Evolutionary conservation across 192 early-diverging fungal species (phyloP).

Genomic region (Coemansia sp.): DNA sequence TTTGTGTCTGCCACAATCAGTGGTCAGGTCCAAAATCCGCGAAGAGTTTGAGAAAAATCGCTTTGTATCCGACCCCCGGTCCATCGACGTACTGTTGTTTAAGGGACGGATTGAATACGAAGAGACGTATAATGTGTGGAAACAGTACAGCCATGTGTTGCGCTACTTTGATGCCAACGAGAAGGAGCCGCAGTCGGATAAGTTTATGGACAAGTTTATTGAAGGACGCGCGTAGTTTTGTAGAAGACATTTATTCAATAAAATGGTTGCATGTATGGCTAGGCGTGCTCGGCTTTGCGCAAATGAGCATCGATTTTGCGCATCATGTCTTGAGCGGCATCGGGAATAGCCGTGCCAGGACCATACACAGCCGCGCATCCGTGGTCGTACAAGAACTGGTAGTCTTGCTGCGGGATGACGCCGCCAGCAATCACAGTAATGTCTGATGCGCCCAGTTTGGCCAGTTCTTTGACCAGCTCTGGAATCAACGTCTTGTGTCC

Average conservation of each 20-base stretch:
- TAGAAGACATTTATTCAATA: neutral
- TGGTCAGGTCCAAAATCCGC: constrained; percentile 79
- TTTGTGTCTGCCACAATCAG: constrained; percentile 68
- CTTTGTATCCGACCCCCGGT: constrained; percentile 68
- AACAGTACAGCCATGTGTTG: constrained; percentile 84
- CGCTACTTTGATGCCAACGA: constrained; percentile 83
- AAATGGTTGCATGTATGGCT: too few relatives aligned
- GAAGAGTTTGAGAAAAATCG: constrained; percentile 87
- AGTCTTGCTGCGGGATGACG: constrained; percentile 87
- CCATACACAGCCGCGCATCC: constrained; percentile 84
- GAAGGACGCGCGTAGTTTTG: constrained; percentile 54
- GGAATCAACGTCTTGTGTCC: constrained; percentile 88
- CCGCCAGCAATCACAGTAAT: constrained; percentile 80
- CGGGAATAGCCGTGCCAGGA: constrained; percentile 83
- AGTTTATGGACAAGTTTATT: constrained; percentile 80
- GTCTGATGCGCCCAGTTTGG: constrained; percentile 70
- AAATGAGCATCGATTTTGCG: constrained; percentile 62
- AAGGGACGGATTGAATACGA: constrained; percentile 86
- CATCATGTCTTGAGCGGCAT: constrained; percentile 79
- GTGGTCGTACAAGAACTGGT: constrained; percentile 75
- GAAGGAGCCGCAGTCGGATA: constrained; percentile 63
- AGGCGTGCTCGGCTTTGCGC: neutral
- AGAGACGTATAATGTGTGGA: constrained; percentile 92
- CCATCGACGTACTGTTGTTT: constrained; percentile 81
- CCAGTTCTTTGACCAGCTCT: constrained; percentile 71